Evolutionary conservation across 2,329 filamentous ascomycete species (phyloP).

Genomic region (Verticillium nubilum): DNA sequence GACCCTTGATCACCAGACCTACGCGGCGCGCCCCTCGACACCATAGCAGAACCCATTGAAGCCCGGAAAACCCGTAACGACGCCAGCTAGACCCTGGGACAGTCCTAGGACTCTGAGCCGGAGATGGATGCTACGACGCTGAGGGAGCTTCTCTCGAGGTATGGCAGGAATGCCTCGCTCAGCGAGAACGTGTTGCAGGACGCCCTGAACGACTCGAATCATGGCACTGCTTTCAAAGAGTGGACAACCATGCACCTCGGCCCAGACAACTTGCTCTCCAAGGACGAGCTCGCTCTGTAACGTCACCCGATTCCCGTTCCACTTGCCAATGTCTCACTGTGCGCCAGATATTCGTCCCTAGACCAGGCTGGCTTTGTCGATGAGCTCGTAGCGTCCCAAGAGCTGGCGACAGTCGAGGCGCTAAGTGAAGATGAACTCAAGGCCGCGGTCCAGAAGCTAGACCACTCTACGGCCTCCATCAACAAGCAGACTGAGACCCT

Average conservation of each 20-base stretch:
- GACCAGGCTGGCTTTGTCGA: conserved; percentile 43
- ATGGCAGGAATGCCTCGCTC: conserved; percentile 23
- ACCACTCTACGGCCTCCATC: conserved; percentile 58
- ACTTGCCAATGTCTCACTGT: conserved; percentile 7
- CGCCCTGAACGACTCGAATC: conserved; percentile 27
- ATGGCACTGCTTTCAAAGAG: conserved; percentile 30
- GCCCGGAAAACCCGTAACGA: too few species aligned
- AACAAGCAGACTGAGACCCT: conserved; percentile 58
- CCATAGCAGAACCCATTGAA: background rate
- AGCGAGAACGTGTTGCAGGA: conserved; percentile 28
- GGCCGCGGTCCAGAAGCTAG: conserved; percentile 57
- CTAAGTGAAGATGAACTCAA: conserved; percentile 55
- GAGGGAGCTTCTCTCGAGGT: conserved; percentile 9
- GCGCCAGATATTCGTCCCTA: conserved; percentile 41
- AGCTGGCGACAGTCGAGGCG: conserved; percentile 42
- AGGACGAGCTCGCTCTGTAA: conserved; percentile 49
- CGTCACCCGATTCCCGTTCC: conserved; percentile 11
- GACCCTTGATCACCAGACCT: background rate
- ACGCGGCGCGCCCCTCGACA: background rate
- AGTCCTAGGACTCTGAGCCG: background rate
- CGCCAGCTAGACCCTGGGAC: too few species aligned
- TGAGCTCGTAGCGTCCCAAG: conserved; percentile 35
- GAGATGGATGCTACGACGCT: conserved; percentile 1
- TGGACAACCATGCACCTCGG: conserved; percentile 46
- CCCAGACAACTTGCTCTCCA: conserved; percentile 46